Conservation (phyloP, 2,329 filamentous ascomycete species). For the Pseudocercospora eumusae region DNA sequence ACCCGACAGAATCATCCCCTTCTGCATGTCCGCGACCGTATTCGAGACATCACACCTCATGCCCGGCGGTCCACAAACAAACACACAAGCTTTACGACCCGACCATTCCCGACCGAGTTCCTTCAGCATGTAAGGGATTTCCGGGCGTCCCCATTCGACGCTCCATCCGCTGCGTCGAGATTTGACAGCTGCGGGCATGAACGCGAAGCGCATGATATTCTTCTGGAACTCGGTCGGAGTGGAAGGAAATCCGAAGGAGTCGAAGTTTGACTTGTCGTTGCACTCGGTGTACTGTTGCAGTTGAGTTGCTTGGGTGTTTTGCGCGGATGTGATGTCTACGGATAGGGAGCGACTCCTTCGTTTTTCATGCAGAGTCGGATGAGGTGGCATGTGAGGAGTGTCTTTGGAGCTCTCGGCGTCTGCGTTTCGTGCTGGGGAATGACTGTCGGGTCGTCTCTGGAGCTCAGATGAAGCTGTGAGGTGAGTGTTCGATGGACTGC, state of each 20-base stretch:
- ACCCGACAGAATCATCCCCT: constrained; percentile 77
- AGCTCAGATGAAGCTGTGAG: constrained; percentile 11
- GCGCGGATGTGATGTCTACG: constrained; percentile 48
- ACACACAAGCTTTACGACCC: constrained; percentile 80
- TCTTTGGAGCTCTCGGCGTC: constrained; percentile 27
- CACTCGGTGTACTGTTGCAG: constrained; percentile 25
- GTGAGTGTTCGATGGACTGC: constrained; percentile 28
- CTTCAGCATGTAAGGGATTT: constrained; percentile 82
- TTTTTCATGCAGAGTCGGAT: constrained; percentile 43
- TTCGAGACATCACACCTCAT: constrained; percentile 89
- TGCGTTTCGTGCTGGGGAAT: constrained; percentile 45
- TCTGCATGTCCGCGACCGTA: constrained; percentile 79
- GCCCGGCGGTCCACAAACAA: constrained; percentile 83
- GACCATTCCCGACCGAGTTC: constrained; percentile 75
- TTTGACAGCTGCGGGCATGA: constrained; percentile 59
- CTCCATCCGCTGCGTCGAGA: constrained; percentile 72
- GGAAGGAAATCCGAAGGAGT: constrained; percentile 70
- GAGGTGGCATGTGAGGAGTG: constrained; percentile 38
- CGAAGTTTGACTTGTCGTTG: constrained; percentile 29
- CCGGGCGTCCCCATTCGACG: constrained; percentile 87
- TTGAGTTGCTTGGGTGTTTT: constrained; percentile 38
- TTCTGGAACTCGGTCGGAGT: constrained; percentile 88
- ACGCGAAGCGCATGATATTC: constrained; percentile 77
- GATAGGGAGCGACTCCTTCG: constrained; percentile 46
- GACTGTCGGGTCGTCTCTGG: constrained; percentile 7